phyloP scores from a whole-genome alignment of 2,329 filamentous ascomycete species.

The Aureobasidium sp. region DNA sequence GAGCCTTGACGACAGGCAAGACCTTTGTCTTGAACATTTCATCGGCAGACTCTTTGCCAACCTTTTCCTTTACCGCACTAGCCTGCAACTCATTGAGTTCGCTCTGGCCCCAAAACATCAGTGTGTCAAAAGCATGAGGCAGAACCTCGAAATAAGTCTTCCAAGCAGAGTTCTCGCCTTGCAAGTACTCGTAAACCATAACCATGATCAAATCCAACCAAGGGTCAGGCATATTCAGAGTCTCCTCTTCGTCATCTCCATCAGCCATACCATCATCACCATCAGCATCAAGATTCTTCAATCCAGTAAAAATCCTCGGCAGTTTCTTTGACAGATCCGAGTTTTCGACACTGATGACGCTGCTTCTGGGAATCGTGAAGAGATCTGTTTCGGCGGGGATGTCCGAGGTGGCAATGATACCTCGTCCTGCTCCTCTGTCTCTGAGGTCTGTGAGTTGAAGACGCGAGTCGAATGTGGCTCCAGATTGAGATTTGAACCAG shows the following conservation, averaged over 20 bases:
- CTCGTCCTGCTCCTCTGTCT: constrained; percentile 50
- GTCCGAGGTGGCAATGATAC: constrained; percentile 60
- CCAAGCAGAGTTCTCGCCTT: constrained; percentile 59
- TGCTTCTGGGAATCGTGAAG: constrained; percentile 68
- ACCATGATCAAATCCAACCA: constrained; percentile 62
- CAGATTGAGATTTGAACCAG: constrained; percentile 48
- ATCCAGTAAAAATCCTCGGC: constrained; percentile 29
- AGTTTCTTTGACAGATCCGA: constrained; percentile 53
- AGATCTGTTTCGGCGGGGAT: constrained; percentile 69
- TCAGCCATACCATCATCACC: background rate
- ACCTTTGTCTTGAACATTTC: constrained; percentile 56
- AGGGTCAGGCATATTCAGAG: constrained; percentile 33
- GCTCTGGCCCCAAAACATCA: constrained; percentile 77
- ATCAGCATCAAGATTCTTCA: background rate
- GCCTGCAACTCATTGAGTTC: constrained; percentile 70
- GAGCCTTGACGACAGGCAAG: constrained; percentile 50
- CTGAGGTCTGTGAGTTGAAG: constrained; percentile 54
- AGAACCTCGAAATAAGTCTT: constrained; percentile 70
- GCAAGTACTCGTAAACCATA: constrained; percentile 69
- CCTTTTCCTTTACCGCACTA: constrained; percentile 67
- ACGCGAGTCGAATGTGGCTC: constrained; percentile 51
- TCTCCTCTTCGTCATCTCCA: constrained; percentile 23
- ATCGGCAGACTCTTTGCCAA: constrained; percentile 68
- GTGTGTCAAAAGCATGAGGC: constrained; percentile 65
- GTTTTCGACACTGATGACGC: constrained; percentile 66